These are phyloP conservation scores for Penicillium argentinense DNA, from an alignment of 495 filamentous ascomycete genomes.

Conservation along the genomic window DNA sequence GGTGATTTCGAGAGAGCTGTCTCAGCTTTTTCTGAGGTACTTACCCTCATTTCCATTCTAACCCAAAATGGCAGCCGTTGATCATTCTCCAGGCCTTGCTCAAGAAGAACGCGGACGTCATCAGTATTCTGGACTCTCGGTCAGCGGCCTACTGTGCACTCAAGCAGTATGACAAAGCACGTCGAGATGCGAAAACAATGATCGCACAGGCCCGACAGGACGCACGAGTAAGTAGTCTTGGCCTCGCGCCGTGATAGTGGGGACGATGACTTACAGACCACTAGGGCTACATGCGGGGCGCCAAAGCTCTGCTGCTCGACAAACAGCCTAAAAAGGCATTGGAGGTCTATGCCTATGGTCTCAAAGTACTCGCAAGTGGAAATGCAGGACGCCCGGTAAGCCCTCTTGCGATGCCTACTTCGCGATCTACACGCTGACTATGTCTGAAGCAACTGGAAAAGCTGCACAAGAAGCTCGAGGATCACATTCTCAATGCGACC, in stretches of 20 bases:
- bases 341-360: slow-evolving; percentile 60
- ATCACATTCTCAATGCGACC: slow-evolving; percentile 25
- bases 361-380: slow-evolving; percentile 45
- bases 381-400: slow-evolving; percentile 49
- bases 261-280: slow-evolving; percentile 3
- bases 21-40: slow-evolving; percentile 45
- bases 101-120: slow-evolving; percentile 25
- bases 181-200: slow-evolving; percentile 60
- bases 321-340: slow-evolving; percentile 53
- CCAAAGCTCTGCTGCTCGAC: slow-evolving; percentile 57
- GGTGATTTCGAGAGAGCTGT: slow-evolving; percentile 43
- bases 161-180: slow-evolving; percentile 49
- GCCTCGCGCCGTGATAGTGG: too few species aligned
- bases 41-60: slow-evolving; percentile 11
- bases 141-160: slow-evolving; percentile 62
- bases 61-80: slow-evolving; percentile 14
- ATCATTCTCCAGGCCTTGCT: slow-evolving; percentile 34
- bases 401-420: neutral
- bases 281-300: slow-evolving; percentile 66
- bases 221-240: slow-evolving; percentile 43
- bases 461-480: slow-evolving; percentile 45
- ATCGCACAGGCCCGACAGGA: slow-evolving; percentile 51
- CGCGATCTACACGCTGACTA: slow-evolving; percentile 6
- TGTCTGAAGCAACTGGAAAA: slow-evolving; percentile 38
- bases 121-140: slow-evolving; percentile 58